A percentile compares a stretch with the other conserved stretches of the same genome.
phyloP scores from a whole-genome alignment of 176 grass and related monocot genomes.

The Oryza longistaminata region DNA sequence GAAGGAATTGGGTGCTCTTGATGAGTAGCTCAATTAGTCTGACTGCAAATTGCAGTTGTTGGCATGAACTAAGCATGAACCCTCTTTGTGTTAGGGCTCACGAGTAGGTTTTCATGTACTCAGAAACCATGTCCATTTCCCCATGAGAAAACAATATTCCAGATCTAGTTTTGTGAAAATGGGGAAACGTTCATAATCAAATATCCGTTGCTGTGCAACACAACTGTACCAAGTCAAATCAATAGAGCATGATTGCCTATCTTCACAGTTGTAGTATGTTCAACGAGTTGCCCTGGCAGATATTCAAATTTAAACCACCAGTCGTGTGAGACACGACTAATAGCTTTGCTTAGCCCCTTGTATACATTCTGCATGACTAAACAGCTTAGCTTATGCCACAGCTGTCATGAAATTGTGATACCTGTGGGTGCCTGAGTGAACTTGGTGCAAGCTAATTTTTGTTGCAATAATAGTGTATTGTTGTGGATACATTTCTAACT shows the following conservation, averaged over 20 bases:
- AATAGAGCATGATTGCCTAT: conserved; percentile 23
- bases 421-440: background rate
- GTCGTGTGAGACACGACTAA: conserved; percentile 36
- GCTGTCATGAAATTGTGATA: background rate
- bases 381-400: background rate
- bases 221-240: conserved; percentile 28
- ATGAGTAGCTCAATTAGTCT: conserved; percentile 45
- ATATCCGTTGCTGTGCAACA: background rate
- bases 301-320: background rate
- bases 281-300: background rate
- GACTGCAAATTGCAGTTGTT: conserved; percentile 5
- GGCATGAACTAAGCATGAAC: background rate
- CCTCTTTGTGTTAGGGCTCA: background rate
- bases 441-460: background rate
- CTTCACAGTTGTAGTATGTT: background rate
- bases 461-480: background rate
- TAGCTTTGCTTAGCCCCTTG: background rate
- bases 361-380: background rate
- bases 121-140: conserved; percentile 15
- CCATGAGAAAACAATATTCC: background rate
- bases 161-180: conserved; percentile 1
- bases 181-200: background rate
- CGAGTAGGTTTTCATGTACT: conserved; percentile 11
- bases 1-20: conserved; percentile 85
- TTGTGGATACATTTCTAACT: background rate